A percentile compares a stretch with the other conserved stretches of the same genome.
These are phyloP conservation scores for Debaryomycetaceae sp. DNA, from an alignment of 1,139 yeast species.

Conservation along the genomic window DNA sequence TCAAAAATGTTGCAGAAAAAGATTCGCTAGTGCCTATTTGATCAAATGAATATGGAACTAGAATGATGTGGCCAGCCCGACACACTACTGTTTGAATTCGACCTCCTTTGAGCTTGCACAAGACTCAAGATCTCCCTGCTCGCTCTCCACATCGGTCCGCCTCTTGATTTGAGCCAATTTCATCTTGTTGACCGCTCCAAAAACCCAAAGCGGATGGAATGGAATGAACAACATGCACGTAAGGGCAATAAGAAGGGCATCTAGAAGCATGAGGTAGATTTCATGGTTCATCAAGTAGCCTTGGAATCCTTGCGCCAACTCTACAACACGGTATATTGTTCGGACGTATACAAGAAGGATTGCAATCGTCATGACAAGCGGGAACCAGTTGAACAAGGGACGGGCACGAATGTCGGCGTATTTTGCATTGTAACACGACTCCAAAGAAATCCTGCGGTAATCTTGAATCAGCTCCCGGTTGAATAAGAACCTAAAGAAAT, in stretches of 20 bases:
- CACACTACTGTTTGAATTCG: too few species aligned
- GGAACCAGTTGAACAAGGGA: constrained; percentile 12
- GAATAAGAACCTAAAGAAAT: constrained; percentile 11
- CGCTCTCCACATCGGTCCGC: constrained; percentile 14
- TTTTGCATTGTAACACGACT: constrained; percentile 10
- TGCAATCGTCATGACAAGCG: constrained; percentile 12
- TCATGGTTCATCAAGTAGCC: constrained; percentile 25
- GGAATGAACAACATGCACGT: constrained; percentile 37
- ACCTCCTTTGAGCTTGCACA: too few species aligned
- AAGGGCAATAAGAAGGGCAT: constrained; percentile 44
- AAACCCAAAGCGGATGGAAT: constrained; percentile 54
- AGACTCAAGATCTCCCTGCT: too few species aligned
- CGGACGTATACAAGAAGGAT: constrained; percentile 17
- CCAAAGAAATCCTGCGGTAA: constrained; percentile 14
- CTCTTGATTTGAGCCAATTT: constrained; percentile 26
- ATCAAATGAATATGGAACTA: too few species aligned
- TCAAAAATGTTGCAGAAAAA: too few species aligned
- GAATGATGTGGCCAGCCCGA: too few species aligned
- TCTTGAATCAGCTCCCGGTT: constrained; percentile 13
- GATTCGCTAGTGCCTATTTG: too few species aligned
- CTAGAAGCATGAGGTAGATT: constrained; percentile 16
- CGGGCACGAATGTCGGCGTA: constrained; percentile 9
- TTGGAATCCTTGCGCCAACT: constrained; percentile 23
- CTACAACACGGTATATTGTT: constrained; percentile 22
- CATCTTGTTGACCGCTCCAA: constrained; percentile 32